Conservation (phyloP, 805 yeast genomes). For the Sugiyamaella qingdaonensis region DNA sequence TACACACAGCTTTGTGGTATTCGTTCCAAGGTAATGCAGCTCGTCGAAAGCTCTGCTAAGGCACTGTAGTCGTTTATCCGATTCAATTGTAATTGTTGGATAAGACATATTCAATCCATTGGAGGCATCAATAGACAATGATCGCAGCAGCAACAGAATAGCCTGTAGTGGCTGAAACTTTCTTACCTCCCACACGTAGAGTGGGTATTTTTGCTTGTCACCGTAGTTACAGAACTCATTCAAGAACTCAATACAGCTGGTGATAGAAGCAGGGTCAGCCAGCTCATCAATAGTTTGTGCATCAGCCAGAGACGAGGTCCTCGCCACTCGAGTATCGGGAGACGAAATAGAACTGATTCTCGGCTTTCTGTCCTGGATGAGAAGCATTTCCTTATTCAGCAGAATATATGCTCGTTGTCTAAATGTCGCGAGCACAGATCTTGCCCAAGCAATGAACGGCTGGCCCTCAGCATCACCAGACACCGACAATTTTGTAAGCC, state of each 20-base stretch:
- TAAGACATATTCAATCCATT: neutral
- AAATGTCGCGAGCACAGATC: slow-evolving; percentile 6
- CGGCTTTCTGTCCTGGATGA: neutral
- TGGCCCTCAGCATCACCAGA: neutral
- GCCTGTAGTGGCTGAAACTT: slow-evolving; percentile 16
- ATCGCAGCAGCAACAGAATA: slow-evolving; percentile 6
- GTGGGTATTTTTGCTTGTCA: neutral
- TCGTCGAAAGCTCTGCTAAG: slow-evolving; percentile 3
- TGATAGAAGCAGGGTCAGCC: neutral
- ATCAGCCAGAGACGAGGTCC: slow-evolving; percentile 13
- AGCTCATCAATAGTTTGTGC: neutral
- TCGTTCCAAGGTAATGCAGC: slow-evolving; percentile 7
- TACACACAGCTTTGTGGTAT: slow-evolving; percentile 12
- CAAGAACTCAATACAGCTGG: slow-evolving; percentile 4
- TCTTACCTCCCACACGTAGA: slow-evolving; percentile 13
- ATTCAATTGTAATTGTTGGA: neutral
- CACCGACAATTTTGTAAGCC: neutral
- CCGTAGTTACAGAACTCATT: slow-evolving; percentile 12
- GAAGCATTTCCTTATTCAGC: slow-evolving; percentile 6
- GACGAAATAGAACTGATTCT: neutral
- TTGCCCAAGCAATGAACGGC: slow-evolving; percentile 8
- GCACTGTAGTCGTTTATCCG: slow-evolving; percentile 2
- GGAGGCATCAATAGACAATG: slow-evolving; percentile 4
- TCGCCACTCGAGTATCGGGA: neutral
- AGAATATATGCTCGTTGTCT: slow-evolving; percentile 4